Conservation (phyloP, 225 moss, liverwort and hornwort species). For the Sphagnum contortum region DNA sequence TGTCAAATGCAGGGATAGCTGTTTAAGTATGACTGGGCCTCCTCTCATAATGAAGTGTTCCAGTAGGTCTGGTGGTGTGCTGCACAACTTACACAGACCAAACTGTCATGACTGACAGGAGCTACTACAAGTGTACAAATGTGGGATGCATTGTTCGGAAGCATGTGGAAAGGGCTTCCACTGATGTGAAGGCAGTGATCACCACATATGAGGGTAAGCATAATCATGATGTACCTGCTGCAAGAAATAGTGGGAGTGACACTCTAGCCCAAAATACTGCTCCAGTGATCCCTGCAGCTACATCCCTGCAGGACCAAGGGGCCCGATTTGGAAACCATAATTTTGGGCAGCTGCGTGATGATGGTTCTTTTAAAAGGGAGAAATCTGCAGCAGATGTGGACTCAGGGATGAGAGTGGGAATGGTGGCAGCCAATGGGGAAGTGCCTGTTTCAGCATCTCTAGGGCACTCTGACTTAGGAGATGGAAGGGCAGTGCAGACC, state of each 20-base stretch:
- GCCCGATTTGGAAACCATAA: constrained; percentile 13
- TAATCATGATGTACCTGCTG: constrained; percentile 93
- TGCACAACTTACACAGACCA: no score
- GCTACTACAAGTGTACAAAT: constrained; percentile 97
- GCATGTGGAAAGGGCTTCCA: constrained; percentile 94
- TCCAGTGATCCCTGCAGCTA: constrained; percentile 19
- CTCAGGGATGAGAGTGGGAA: constrained; percentile 7
- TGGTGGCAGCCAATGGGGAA: constrained; percentile 21
- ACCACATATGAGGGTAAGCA: constrained; percentile 97
- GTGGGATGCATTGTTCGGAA: constrained; percentile 80
- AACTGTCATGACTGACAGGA: constrained; percentile 34
- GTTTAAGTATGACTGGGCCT: no score
- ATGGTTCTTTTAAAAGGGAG: constrained; percentile 1
- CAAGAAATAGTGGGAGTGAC: constrained; percentile 87
- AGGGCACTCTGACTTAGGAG: constrained; percentile 16
- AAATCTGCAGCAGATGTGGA: neutral
- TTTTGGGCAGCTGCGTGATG: constrained; percentile 4
- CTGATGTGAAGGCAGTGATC: constrained; percentile 88
- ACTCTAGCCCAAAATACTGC: constrained; percentile 18
- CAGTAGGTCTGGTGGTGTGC: no score
- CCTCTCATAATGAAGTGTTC: no score
- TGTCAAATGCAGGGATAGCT: no score
- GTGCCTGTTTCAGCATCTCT: constrained; percentile 12
- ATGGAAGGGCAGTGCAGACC: constrained; percentile 7
- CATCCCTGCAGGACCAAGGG: constrained; percentile 38